These are phyloP conservation scores for Pseudonectria foliicola DNA, from an alignment of 2,329 filamentous ascomycete genomes.

Conservation along the genomic window DNA sequence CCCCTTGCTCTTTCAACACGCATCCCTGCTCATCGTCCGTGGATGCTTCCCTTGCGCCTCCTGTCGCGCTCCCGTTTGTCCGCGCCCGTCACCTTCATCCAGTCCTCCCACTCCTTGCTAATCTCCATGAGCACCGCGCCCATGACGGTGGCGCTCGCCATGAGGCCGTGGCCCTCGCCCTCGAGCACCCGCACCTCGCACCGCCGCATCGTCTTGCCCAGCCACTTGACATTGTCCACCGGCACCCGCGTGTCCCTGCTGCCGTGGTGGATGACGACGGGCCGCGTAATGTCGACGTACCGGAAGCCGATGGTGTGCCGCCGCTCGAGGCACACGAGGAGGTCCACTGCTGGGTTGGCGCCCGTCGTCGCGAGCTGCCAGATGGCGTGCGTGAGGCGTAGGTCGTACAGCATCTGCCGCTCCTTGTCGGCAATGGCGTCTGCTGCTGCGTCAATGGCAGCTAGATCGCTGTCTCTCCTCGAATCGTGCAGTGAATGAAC, in stretches of 20 bases:
- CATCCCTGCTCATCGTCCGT: conserved; percentile 10
- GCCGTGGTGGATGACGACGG: conserved; percentile 91
- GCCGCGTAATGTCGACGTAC: conserved; percentile 89
- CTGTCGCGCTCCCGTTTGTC: conserved; percentile 29
- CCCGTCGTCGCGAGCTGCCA: conserved; percentile 89
- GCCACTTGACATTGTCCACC: conserved; percentile 90
- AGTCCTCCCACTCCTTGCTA: conserved; percentile 86
- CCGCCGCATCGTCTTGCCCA: conserved; percentile 85
- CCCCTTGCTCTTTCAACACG: not conserved
- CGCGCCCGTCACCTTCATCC: conserved; percentile 55
- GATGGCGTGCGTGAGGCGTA: conserved; percentile 81
- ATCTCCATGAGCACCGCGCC: conserved; percentile 91
- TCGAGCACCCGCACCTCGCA: conserved; percentile 89
- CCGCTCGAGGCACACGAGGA: conserved; percentile 87
- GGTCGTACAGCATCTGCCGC: conserved; percentile 70
- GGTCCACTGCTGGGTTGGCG: conserved; percentile 87
- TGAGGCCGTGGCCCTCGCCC: conserved; percentile 88
- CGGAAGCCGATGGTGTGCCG: conserved; percentile 89
- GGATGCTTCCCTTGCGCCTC: conserved; percentile 21
- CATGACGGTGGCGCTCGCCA: conserved; percentile 94
- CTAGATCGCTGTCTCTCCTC: conserved; percentile 19
- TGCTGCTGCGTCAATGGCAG: conserved; percentile 46
- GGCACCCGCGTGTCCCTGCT: conserved; percentile 85
- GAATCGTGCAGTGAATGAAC: conserved; percentile 29
- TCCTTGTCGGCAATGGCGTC: conserved; percentile 62